Base-by-base conservation (phyloP, 345 rosid species). In the Cardamine resedifolia region DNA sequence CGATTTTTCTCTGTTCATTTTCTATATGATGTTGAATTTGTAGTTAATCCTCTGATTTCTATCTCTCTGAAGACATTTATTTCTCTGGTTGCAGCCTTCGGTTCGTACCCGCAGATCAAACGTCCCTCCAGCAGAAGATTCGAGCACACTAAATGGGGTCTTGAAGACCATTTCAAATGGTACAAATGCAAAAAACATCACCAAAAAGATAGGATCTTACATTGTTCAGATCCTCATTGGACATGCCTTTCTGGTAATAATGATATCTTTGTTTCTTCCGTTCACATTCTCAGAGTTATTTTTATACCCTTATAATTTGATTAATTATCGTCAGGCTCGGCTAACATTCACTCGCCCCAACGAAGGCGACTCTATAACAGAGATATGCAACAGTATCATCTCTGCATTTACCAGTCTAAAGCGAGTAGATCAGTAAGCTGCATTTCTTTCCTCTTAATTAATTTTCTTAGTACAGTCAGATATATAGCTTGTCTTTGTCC, bases 221-320 rank as follows among this genome's bases (percentile, higher is more conserved):
- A 73, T 72, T 38, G 77, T 91, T 78, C 98, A 94, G 71, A 60
- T 87, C 73, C 97, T 94, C 69, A 44, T 89, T 36, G 86, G 94
- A 24, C 96, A 90, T 77, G 96, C 83, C 68, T 90, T 94, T 74
- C 80, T 84, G 84, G 97, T 93, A 76, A 83, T 68, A 47, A 11
- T 9, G 6, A 30, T 48, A 49, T 63, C 53, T n/a, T 66, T 68
- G 51, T 52, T 64, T 71, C 24, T 26, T 27, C 53, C 30, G 72
- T 51, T 14, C 52, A 60, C 39, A 39, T 77, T 45, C 38, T 43
- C 15, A 2, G 6, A 27, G 51, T 10, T 10, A 16, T 27, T 51
- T 63, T 5, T 41, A 41, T 26, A 10, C 18, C 57, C 2, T 41
- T 14, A 50, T 38, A 41, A 47, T 50, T 74, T 23, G 19, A 45